Evolutionary conservation across 768 basidiomycete genomes (phyloP), one percentile per base, ranked within the genome.

Genomic region (Tylopilus rubrobrunneus): DNA sequence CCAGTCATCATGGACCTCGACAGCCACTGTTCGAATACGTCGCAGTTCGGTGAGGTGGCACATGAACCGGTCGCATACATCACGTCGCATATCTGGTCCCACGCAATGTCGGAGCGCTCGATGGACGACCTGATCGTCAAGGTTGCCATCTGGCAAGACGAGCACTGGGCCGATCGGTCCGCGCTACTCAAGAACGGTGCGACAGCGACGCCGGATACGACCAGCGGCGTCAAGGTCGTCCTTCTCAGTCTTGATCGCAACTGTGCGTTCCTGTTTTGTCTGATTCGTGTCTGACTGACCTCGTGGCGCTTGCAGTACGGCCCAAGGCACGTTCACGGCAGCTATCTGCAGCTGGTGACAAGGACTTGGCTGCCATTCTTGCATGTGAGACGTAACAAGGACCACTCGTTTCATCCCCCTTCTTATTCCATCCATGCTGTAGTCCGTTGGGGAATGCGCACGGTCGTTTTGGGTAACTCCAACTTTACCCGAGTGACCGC

Each of bases 1-100:
- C 95, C 94, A 0, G 96, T 97, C 56, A 81, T 98, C 65, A 98
- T 95, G 79, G 97, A 99, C 62, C 85, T 99, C 8, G 96, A 99
- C 60, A 92, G 94, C n/a, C 83, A 98, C 8, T 77, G 81, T 1
- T 70, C 74, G 52, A 86, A 89, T 58, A 71, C 80, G 0, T 69
- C 80, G 0, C 77, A 80, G 42, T 85, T 98, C 23, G 91, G 87
- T 37, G 78, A 83, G 44, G 83, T 89, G 0, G 94, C 97, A 0
- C 74, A 76, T 36, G 74, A 77, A 10, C 91, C 94, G 0, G 74
- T 97, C 55, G 58, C 76, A 0, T 97, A 92, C 63, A 81, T 98
- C 60, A 81, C 86, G 3, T 74, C 82, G 1, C 85, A 87, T 60
- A 71, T 98, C 55, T 87, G 87, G 46, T 78, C 87, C 4, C 87